Evolutionary conservation across 345 rosid species (phyloP).

Genomic region (Fremontodendron californicum): DNA sequence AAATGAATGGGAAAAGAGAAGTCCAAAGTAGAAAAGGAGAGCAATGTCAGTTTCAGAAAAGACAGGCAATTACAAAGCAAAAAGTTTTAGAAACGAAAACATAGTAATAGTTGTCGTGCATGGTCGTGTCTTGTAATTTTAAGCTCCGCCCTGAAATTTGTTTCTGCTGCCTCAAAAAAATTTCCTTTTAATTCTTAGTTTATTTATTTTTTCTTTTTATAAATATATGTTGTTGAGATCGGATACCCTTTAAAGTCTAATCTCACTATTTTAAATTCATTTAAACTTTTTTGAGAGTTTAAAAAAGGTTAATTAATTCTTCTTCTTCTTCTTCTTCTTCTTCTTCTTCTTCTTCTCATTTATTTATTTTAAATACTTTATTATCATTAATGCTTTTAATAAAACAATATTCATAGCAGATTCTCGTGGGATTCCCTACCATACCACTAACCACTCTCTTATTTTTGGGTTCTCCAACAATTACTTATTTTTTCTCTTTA

Average conservation of each 20-base stretch:
- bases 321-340: background rate
- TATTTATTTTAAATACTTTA: background rate
- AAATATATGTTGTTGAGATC: background rate
- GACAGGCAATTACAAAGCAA: background rate
- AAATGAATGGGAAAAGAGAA: too few relatives aligned
- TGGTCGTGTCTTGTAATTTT: background rate
- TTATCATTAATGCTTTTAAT: background rate
- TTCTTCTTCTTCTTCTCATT: too few relatives aligned
- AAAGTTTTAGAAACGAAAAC: background rate
- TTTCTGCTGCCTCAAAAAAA: background rate
- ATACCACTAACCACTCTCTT: conserved; percentile 8
- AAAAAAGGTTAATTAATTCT: background rate
- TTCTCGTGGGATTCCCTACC: conserved; percentile 31
- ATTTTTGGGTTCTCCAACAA: background rate
- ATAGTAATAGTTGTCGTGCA: background rate
- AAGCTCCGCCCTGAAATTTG: background rate
- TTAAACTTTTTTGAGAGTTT: background rate
- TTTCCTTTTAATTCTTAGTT: too few relatives aligned
- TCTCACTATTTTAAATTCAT: background rate
- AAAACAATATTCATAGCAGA: conserved; percentile 18
- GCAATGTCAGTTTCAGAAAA: too few relatives aligned
- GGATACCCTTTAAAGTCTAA: too few relatives aligned
- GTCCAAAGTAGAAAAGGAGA: too few relatives aligned
- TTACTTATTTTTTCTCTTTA: background rate
- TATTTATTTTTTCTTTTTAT: too few relatives aligned